Evolutionary conservation across 331 rosid species (phyloP).

Genomic region (Malus hybrid): DNA sequence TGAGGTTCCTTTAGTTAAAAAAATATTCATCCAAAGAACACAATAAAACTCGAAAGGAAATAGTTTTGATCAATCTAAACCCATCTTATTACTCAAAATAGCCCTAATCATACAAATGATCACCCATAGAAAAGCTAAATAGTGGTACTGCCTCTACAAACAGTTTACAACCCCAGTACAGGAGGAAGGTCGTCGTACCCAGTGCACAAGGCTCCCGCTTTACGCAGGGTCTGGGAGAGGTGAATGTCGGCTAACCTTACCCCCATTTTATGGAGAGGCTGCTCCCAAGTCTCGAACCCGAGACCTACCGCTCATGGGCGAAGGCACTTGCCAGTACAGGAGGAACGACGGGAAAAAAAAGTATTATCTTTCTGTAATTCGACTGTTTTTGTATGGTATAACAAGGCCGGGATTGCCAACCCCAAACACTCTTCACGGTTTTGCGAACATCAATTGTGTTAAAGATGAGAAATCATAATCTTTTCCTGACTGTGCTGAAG

Average conservation of each 20-base stretch:
- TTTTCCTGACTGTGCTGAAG: constrained; percentile 43
- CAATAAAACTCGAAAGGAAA: background rate
- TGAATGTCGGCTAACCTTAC: too few species aligned
- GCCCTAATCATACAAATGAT: constrained; percentile 57
- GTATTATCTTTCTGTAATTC: constrained; percentile 36
- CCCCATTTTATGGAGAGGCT: too few species aligned
- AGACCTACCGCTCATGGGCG: too few species aligned
- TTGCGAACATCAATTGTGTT: constrained; percentile 81
- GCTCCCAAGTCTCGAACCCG: too few species aligned
- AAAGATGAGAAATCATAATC: constrained; percentile 90
- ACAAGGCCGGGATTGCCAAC: constrained; percentile 2
- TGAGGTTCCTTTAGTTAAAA: background rate
- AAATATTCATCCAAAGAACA: background rate
- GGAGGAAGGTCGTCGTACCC: too few species aligned
- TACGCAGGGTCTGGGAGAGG: too few species aligned
- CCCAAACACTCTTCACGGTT: constrained; percentile 35
- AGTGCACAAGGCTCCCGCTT: too few species aligned
- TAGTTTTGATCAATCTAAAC: constrained; percentile 28
- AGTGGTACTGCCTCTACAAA: constrained; percentile 62
- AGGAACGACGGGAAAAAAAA: constrained; percentile 4
- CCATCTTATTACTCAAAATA: constrained; percentile 39
- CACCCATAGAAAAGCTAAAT: constrained; percentile 30
- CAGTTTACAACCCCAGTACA: constrained; percentile 49
- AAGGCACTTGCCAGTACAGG: constrained; percentile 37
- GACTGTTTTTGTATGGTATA: constrained; percentile 49